phyloP scores from a whole-genome alignment of 495 filamentous ascomycete genomes.

The Talaromyces trachyspermus region DNA sequence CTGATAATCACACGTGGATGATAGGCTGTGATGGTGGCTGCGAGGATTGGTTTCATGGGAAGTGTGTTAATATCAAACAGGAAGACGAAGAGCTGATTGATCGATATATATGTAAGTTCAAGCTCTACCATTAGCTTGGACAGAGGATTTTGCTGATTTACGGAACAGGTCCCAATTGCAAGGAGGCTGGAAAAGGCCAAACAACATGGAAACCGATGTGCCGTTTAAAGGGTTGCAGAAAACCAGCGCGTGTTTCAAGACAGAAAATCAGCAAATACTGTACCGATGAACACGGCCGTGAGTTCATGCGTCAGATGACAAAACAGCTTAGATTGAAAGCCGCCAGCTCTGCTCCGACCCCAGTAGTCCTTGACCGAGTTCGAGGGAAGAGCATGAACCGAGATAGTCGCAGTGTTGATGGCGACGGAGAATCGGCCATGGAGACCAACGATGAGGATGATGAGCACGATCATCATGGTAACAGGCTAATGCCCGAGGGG shows the following conservation, averaged over 20 bases:
- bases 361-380: conserved; percentile 1
- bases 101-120: conserved; percentile 56
- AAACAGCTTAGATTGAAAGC: conserved; percentile 13
- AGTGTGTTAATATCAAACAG: conserved; percentile 56
- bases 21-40: conserved; percentile 66
- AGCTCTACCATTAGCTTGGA: neutral
- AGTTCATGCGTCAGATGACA: conserved; percentile 46
- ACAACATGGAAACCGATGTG: conserved; percentile 70
- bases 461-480: conserved; percentile 5
- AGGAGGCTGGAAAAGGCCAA: conserved; percentile 38
- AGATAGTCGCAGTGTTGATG: conserved; percentile 12
- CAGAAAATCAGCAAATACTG: conserved; percentile 59
- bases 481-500: conserved; percentile 23
- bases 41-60: conserved; percentile 69
- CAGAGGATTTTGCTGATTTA: conserved; percentile 9
- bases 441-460: conserved; percentile 22
- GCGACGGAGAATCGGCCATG: conserved; percentile 17
- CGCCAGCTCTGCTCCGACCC: conserved; percentile 10
- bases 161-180: conserved; percentile 50
- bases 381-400: neutral
- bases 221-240: conserved; percentile 49
- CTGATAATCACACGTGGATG: conserved; percentile 72
- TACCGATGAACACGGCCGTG: conserved; percentile 53
- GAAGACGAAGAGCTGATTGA: conserved; percentile 59
- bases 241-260: conserved; percentile 47